Conservation (phyloP, 805 yeast species). For the Candida parachauliodes region DNA sequence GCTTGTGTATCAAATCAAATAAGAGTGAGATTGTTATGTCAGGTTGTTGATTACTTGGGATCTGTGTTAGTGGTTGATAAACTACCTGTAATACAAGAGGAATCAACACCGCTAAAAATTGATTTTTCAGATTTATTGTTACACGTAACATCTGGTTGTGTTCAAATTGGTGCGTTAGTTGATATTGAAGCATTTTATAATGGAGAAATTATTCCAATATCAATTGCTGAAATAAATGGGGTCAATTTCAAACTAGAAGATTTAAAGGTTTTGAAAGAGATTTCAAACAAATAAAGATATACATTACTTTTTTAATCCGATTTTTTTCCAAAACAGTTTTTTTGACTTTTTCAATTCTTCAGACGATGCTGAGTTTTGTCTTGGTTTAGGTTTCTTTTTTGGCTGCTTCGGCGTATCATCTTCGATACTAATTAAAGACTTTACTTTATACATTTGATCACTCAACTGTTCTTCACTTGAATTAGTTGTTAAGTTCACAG, state of each 20-base stretch:
- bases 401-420: slow-evolving; percentile 23
- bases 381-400: slow-evolving; percentile 7
- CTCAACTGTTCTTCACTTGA: slow-evolving; percentile 1
- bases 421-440: slow-evolving; percentile 33
- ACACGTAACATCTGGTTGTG: slow-evolving; percentile 2
- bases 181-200: slow-evolving; percentile 29
- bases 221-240: slow-evolving; percentile 18
- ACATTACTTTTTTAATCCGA: slow-evolving; percentile 22
- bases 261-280: slow-evolving; percentile 1
- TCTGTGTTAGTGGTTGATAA: not conserved
- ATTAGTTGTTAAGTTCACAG: not conserved
- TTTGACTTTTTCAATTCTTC: slow-evolving; percentile 11
- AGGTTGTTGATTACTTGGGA: slow-evolving; percentile 20
- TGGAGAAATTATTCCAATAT: slow-evolving; percentile 24
- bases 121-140: slow-evolving; percentile 12
- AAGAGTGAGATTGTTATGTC: slow-evolving; percentile 27
- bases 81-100: slow-evolving; percentile 7
- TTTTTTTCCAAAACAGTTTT: slow-evolving; percentile 20
- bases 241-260: slow-evolving; percentile 5
- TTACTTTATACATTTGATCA: slow-evolving; percentile 35
- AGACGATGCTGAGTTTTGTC: not conserved
- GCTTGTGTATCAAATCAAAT: slow-evolving; percentile 19
- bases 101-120: slow-evolving; percentile 5
- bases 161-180: slow-evolving; percentile 23
- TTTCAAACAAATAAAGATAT: not conserved